Evolutionary conservation across 495 filamentous ascomycete species (phyloP).

Genomic region (Neurospora sp.): DNA sequence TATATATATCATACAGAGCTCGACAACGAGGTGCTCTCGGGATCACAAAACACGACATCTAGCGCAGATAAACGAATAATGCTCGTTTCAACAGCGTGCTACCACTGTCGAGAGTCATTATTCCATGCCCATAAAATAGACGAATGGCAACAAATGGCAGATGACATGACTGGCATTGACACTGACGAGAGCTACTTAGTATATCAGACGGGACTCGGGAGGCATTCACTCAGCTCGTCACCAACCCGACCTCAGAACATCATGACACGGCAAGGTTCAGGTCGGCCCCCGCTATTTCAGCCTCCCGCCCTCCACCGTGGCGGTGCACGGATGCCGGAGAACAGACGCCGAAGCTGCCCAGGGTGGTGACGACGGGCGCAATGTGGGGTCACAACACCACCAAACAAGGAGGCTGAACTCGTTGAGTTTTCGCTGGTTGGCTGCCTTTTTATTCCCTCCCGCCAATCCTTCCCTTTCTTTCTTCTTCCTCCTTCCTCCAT

Average conservation of each 20-base stretch:
- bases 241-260: neutral
- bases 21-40: neutral
- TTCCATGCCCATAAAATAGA: neutral
- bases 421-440: conserved; percentile 20
- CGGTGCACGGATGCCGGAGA: conserved; percentile 2
- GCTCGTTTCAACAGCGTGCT: neutral
- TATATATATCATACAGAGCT: neutral
- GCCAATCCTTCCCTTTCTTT: conserved; percentile 4
- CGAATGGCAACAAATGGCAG: too few relatives aligned
- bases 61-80: neutral
- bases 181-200: neutral
- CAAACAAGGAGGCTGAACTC: conserved; percentile 19
- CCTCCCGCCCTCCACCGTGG: conserved; percentile 4
- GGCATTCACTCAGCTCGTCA: neutral
- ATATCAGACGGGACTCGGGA: neutral
- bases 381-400: neutral
- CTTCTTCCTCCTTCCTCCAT: conserved; percentile 5
- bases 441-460: neutral
- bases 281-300: neutral
- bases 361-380: neutral
- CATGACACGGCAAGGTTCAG: neutral
- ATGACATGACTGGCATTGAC: neutral
- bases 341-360: neutral
- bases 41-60: neutral
- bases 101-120: neutral